phyloP scores from a whole-genome alignment of 2,329 filamentous ascomycete genomes.

The Talaromyces sp. region DNA sequence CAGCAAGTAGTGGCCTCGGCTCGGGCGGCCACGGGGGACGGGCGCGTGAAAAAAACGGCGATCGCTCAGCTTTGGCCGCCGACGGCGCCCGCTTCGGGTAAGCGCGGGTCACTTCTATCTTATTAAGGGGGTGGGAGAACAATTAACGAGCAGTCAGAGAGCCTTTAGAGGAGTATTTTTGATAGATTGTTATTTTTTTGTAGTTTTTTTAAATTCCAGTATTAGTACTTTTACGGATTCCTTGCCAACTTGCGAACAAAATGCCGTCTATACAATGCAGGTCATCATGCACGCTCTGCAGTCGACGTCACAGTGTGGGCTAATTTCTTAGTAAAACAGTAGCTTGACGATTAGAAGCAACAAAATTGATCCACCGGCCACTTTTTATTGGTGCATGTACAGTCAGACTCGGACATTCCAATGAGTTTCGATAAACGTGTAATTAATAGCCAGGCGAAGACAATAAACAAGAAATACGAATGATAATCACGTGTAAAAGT shows the following conservation, averaged over 20 bases:
- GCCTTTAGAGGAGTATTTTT: background rate
- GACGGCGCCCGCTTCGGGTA: background rate
- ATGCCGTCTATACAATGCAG: background rate
- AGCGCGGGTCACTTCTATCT: background rate
- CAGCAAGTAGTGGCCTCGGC: constrained; percentile 1
- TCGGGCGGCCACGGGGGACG: background rate
- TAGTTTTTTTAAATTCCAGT: too few relatives aligned
- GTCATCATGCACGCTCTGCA: background rate
- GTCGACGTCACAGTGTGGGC: background rate
- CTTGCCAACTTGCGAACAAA: too few relatives aligned
- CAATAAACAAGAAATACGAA: background rate
- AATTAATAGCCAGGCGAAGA: background rate
- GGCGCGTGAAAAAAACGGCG: constrained; percentile 5
- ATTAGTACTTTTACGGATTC: too few relatives aligned
- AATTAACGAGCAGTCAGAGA: background rate
- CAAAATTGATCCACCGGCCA: background rate
- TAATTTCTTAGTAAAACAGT: background rate
- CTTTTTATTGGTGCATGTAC: background rate
- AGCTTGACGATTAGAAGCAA: background rate
- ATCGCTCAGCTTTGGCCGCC: background rate
- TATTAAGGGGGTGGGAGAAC: background rate
- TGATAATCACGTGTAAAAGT: background rate
- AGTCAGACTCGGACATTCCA: background rate
- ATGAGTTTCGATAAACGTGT: background rate
- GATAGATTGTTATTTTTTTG: too few relatives aligned